Conservation (phyloP, 208 protist species). For the Acanthamoeba royreba region DNA sequence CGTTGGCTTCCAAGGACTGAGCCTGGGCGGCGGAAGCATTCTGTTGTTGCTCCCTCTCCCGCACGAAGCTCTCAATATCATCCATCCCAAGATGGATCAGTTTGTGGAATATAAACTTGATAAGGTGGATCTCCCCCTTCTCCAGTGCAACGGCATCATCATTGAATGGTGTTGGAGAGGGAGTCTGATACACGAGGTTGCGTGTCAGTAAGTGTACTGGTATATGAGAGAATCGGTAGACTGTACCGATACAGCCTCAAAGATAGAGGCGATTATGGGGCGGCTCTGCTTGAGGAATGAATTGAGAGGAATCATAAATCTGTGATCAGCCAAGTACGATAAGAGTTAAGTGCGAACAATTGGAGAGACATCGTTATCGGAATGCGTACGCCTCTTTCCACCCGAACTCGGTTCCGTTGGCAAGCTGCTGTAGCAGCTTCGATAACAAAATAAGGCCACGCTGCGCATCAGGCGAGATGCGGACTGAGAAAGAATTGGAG, state of each 20-base stretch:
- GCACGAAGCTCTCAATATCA: not conserved
- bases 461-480: not conserved
- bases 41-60: too few relatives aligned
- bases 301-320: not conserved
- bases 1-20: too few relatives aligned
- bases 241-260: too few relatives aligned
- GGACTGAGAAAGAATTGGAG: too few relatives aligned
- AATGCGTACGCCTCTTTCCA: constrained; percentile 63
- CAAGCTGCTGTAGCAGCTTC: constrained; percentile 66
- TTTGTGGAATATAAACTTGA: not conserved
- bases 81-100: not conserved
- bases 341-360: not conserved
- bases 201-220: too few relatives aligned
- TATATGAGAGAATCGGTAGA: too few relatives aligned
- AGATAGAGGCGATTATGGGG: too few relatives aligned
- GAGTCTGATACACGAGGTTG: too few relatives aligned
- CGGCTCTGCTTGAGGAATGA: too few relatives aligned
- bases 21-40: too few relatives aligned
- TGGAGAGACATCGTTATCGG: too few relatives aligned
- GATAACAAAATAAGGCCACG: constrained; percentile 55
- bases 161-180: not conserved
- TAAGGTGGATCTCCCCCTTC: not conserved
- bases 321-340: too few relatives aligned
- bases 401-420: constrained; percentile 61
- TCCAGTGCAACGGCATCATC: not conserved